A percentile compares a stretch with the other conserved stretches of the same genome.
Evolutionary conservation across 371 early-diverging fungal genomes (phyloP).

Genomic region (Phascolomyces articulosus): DNA sequence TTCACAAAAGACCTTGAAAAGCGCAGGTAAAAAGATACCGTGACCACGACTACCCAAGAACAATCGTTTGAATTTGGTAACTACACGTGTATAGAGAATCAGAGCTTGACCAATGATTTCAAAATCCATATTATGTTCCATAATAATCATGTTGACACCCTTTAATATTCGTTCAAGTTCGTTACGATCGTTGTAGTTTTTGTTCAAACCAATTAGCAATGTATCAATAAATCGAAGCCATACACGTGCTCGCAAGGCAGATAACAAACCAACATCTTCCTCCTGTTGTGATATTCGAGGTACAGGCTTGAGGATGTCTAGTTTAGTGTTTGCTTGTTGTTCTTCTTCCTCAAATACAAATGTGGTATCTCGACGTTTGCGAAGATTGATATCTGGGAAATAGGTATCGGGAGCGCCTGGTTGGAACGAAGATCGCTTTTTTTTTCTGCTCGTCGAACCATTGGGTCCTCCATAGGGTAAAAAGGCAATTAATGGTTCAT

Average conservation of each 20-base stretch:
- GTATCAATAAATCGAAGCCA: constrained; percentile 65
- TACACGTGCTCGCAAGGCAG: constrained; percentile 58
- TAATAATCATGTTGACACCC: constrained; percentile 61
- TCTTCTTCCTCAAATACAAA: constrained; percentile 19
- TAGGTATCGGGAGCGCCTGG: constrained; percentile 3
- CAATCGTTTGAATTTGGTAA: constrained; percentile 59
- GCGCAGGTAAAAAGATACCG: constrained; percentile 54
- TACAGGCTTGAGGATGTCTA: not conserved
- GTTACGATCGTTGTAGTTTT: constrained; percentile 56
- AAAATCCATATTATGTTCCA: constrained; percentile 56
- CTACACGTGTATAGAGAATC: constrained; percentile 58
- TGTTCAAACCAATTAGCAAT: constrained; percentile 57
- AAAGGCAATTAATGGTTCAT: constrained; percentile 31
- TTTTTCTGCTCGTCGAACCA: too few relatives aligned
- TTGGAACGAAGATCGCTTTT: not conserved
- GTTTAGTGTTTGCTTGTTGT: not conserved
- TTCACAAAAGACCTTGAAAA: constrained; percentile 69
- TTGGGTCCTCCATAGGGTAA: constrained; percentile 8
- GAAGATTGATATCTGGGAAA: constrained; percentile 29
- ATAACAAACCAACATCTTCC: constrained; percentile 33
- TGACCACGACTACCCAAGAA: constrained; percentile 67
- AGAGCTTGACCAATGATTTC: constrained; percentile 62
- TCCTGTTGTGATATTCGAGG: constrained; percentile 26
- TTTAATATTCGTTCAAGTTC: constrained; percentile 61
- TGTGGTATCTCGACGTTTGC: constrained; percentile 24